A percentile compares a stretch with the other conserved stretches of the same genome.
phyloP scores from a whole-genome alignment of 192 early-diverging fungal genomes.

The Coemansia sp. region DNA sequence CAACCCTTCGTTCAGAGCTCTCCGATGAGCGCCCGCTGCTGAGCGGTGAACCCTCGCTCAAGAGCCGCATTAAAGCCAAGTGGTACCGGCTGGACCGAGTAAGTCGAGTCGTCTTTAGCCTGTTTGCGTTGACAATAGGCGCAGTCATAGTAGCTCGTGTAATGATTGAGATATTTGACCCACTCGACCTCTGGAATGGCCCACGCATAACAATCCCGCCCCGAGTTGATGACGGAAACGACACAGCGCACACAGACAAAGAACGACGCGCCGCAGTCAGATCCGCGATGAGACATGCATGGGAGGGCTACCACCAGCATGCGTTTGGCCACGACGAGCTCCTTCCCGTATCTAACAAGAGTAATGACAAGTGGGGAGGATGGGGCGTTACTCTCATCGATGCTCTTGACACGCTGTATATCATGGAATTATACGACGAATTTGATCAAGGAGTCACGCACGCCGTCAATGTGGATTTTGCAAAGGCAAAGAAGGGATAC shows the following conservation, averaged over 20 bases:
- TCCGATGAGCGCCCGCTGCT: conserved; percentile 30
- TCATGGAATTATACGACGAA: conserved; percentile 80
- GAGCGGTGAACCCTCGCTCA: conserved; percentile 9
- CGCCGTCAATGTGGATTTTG: conserved; percentile 61
- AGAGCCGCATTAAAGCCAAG: conserved; percentile 14
- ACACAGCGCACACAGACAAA: conserved; percentile 19
- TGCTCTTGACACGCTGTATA: conserved; percentile 79
- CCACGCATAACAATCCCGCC: conserved; percentile 32
- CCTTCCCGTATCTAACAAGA: conserved; percentile 39
- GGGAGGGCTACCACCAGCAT: conserved; percentile 46
- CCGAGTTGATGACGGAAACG: conserved; percentile 20
- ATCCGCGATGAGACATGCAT: conserved; percentile 49
- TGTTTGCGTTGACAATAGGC: conserved; percentile 21
- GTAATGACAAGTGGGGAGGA: conserved; percentile 51
- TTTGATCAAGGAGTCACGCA: conserved; percentile 71
- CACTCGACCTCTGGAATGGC: conserved; percentile 36
- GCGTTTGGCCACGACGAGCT: conserved; percentile 53
- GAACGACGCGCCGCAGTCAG: conserved; percentile 34
- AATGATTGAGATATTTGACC: conserved; percentile 25
- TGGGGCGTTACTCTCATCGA: conserved; percentile 76
- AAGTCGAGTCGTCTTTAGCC: conserved; percentile 15
- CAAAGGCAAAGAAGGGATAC: conserved; percentile 30
- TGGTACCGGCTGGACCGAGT: conserved; percentile 47
- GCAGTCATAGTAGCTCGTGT: conserved; percentile 19
- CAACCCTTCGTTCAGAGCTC: conserved; percentile 19